A percentile compares a stretch with the other conserved stretches of the same genome.
Evolutionary conservation across 2,329 filamentous ascomycete species (phyloP).

Genomic region (Plenodomus lindquistii): DNA sequence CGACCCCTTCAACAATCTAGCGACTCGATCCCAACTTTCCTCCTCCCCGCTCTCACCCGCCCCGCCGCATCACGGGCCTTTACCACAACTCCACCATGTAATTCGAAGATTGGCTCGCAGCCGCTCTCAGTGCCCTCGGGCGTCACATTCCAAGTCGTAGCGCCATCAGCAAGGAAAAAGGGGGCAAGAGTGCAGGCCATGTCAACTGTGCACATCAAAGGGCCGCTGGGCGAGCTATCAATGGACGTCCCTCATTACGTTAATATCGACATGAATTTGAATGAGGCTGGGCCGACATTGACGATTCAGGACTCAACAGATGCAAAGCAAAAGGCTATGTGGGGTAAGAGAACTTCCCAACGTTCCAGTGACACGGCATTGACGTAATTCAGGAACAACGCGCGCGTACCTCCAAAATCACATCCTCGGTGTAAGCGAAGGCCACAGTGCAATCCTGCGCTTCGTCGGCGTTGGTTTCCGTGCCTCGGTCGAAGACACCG

Average conservation of each 20-base stretch:
- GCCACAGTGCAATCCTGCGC: constrained; percentile 89
- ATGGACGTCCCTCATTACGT: constrained; percentile 81
- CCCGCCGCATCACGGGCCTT: constrained; percentile 60
- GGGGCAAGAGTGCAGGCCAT: constrained; percentile 65
- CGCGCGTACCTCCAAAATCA: constrained; percentile 89
- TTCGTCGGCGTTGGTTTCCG: constrained; percentile 95
- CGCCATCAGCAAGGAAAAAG: constrained; percentile 64
- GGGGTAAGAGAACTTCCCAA: constrained; percentile 64
- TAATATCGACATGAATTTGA: constrained; percentile 68
- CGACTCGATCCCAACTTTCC: constrained; percentile 69
- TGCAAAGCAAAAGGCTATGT: constrained; percentile 88
- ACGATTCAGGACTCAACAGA: constrained; percentile 69
- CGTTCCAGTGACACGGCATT: background rate
- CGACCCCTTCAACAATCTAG: constrained; percentile 47
- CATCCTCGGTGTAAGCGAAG: constrained; percentile 93
- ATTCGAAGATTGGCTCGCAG: constrained; percentile 84
- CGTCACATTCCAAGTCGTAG: constrained; percentile 72
- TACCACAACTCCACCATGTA: constrained; percentile 67
- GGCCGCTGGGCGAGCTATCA: constrained; percentile 78
- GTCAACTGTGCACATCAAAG: constrained; percentile 74
- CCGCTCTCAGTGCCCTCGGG: constrained; percentile 47
- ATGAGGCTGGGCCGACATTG: constrained; percentile 66
- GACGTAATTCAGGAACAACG: constrained; percentile 68
- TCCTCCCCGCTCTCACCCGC: constrained; percentile 70
- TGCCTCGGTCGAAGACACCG: constrained; percentile 79